Evolutionary conservation across 257 asterid genomes (phyloP).

Genomic region (Cruciata laevipes): DNA sequence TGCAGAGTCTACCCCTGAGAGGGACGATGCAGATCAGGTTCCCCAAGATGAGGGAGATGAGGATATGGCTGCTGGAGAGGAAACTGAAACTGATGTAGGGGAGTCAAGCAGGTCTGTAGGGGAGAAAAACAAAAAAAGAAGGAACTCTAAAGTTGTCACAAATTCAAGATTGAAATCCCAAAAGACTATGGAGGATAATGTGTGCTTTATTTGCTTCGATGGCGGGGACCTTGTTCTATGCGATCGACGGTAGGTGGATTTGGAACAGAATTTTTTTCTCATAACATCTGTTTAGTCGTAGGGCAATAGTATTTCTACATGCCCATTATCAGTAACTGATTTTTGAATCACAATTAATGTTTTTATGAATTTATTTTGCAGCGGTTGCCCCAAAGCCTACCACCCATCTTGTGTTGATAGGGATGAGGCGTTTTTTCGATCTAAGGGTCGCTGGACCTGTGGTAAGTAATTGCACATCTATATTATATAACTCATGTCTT

Average conservation of each 20-base stretch:
- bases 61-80: slow-evolving; percentile 49
- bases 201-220: slow-evolving; percentile 96
- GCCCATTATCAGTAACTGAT: slow-evolving; percentile 11
- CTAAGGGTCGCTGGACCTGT: slow-evolving; percentile 96
- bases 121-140: slow-evolving; percentile 75
- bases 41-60: slow-evolving; percentile 55
- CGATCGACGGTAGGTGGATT: slow-evolving; percentile 64
- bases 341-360: slow-evolving; percentile 7
- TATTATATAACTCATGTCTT: background rate
- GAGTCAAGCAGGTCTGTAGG: slow-evolving; percentile 53
- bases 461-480: slow-evolving; percentile 38
- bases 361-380: slow-evolving; percentile 23
- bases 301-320: background rate
- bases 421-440: slow-evolving; percentile 82
- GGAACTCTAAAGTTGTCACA: slow-evolving; percentile 37
- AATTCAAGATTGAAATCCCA: slow-evolving; percentile 43
- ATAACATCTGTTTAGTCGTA: background rate
- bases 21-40: slow-evolving; percentile 39
- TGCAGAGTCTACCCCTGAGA: slow-evolving; percentile 39
- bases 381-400: slow-evolving; percentile 97
- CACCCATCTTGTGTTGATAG: slow-evolving; percentile 89
- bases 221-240: slow-evolving; percentile 91
- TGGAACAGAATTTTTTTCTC: background rate
- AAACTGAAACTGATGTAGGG: slow-evolving; percentile 44
- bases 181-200: slow-evolving; percentile 72